Evolutionary conservation across 2,329 filamentous ascomycete genomes (phyloP), one percentile per base, ranked within the genome.

Genomic region (Nannizzia gypsea): DNA sequence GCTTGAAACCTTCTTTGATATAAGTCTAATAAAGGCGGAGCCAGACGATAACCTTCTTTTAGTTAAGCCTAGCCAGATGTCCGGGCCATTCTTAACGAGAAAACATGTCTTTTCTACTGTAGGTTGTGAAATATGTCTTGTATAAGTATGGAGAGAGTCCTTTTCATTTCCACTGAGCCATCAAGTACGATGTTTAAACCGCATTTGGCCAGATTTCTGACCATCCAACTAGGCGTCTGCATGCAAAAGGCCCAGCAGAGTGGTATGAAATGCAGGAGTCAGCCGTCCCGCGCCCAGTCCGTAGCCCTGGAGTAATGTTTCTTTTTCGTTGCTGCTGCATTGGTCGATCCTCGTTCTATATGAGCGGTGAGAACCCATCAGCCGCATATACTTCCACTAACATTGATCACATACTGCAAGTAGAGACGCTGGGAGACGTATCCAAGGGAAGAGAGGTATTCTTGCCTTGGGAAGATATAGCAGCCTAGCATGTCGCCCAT

Each of bases 361-460:
- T 40, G 56, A 46, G 56, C 56, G 56, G 56, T 58, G 56, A 58
- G 38, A 11, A 13, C n/a, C 22, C 22, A n/a, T 31, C 36, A 44
- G 56, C 36, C 38, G 56, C 8, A 28, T 31, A 46, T 36, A 22
- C 17, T 58, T 46, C 13, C 36, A 24, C 38, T 42, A 42, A 17
- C 11, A 42, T 3, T 42, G 6, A 15, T 42, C 6, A 42, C 38
- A 42, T 6, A 17, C 6, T 17, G 6, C 6, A 42, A 42, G 38
- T n/a, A n/a, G 38, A 42, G n/a, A 15, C n/a, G 4, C 38, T 17
- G 9, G 1, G 13, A 36, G 31, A 36, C 4, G 31, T 36, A 36
- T 42, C n/a, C 38, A 42, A 42, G n/a, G 38, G n/a, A n/a, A 42
- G 38, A 15, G 38, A 8, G 38, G 4, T 36, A 13, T 11, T 36